Percentiles rank a stretch among this genome's conserved stretches.
These are phyloP conservation scores for Melampsora larici-populina DNA, from an alignment of 1,284 basidiomycete species.

Conservation along the genomic window DNA sequence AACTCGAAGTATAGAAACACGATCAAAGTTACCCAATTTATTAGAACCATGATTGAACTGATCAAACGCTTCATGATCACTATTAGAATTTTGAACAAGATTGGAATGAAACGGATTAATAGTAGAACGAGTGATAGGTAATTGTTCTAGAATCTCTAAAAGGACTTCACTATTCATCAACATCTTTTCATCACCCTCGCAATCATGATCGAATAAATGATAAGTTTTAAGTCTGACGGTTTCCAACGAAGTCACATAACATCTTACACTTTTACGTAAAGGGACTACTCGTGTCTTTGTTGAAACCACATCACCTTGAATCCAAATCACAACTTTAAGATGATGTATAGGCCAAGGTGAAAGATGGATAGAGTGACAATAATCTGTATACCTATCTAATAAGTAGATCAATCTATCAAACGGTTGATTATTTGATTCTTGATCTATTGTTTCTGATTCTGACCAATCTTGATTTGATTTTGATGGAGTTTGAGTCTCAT, in stretches of 20 bases:
- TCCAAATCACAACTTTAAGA: constrained; percentile 32
- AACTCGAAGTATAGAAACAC: constrained; percentile 1
- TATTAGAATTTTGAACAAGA: neutral
- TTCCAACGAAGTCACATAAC: constrained; percentile 39
- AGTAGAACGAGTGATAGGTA: constrained; percentile 26
- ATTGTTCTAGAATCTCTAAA: constrained; percentile 20
- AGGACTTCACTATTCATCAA: constrained; percentile 27
- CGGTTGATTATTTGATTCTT: constrained; percentile 5
- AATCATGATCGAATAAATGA: constrained; percentile 14
- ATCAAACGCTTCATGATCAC: too few species aligned
- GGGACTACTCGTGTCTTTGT: constrained; percentile 31
- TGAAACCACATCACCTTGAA: constrained; percentile 35
- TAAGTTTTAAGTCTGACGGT: constrained; percentile 31
- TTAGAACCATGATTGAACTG: neutral
- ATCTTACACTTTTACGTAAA: constrained; percentile 32
- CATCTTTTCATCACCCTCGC: constrained; percentile 10
- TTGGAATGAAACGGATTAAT: neutral
- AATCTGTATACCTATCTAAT: constrained; percentile 31
- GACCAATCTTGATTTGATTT: too few species aligned
- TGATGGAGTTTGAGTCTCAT: too few species aligned
- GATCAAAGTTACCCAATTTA: constrained; percentile 10
- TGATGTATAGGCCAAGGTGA: constrained; percentile 41
- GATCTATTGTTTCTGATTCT: too few species aligned
- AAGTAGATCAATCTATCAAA: constrained; percentile 41
- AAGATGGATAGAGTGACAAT: constrained; percentile 23